A percentile compares a stretch with the other conserved stretches of the same genome.
Evolutionary conservation across 805 yeast genomes (phyloP).

Genomic region (Saturnispora kantuleensis): DNA sequence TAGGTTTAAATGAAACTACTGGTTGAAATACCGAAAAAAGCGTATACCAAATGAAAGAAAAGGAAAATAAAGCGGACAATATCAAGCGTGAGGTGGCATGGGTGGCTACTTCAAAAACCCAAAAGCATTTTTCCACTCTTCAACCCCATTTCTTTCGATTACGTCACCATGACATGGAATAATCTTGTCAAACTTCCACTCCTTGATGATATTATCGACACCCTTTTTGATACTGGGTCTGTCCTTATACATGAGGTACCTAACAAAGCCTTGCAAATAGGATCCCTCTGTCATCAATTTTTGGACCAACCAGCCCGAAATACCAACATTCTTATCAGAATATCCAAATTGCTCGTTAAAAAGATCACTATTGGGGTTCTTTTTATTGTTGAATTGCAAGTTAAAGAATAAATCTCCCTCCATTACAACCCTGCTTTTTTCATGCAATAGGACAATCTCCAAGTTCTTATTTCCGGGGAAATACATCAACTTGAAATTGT

Average conservation of each 20-base stretch:
- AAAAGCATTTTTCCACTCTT: slow-evolving; percentile 13
- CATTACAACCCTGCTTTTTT: slow-evolving; percentile 36
- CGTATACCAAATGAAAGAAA: too few relatives aligned
- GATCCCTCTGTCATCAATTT: slow-evolving; percentile 13
- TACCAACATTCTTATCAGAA: slow-evolving; percentile 34
- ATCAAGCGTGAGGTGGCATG: slow-evolving; percentile 18
- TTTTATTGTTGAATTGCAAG: slow-evolving; percentile 39
- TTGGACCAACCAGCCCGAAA: slow-evolving; percentile 15
- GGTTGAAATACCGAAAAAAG: too few relatives aligned
- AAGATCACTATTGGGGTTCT: slow-evolving; percentile 18
- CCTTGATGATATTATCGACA: slow-evolving; percentile 24
- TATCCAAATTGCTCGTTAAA: slow-evolving; percentile 38
- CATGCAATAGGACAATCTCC: slow-evolving; percentile 46
- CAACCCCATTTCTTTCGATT: slow-evolving; percentile 32
- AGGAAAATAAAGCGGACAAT: too few relatives aligned
- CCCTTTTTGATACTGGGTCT: slow-evolving; percentile 4
- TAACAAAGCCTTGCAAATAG: slow-evolving; percentile 6
- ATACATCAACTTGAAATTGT: slow-evolving; percentile 44
- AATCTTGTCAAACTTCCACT: slow-evolving; percentile 40
- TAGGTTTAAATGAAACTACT: too few relatives aligned
- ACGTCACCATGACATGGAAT: slow-evolving; percentile 55
- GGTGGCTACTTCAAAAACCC: slow-evolving; percentile 29
- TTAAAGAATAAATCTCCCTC: slow-evolving; percentile 57
- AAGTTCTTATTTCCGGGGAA: slow-evolving; percentile 46
- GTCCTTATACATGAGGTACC: slow-evolving; percentile 9